These are phyloP conservation scores for Candida golubevii DNA, from an alignment of 805 yeast species.

Conservation along the genomic window DNA sequence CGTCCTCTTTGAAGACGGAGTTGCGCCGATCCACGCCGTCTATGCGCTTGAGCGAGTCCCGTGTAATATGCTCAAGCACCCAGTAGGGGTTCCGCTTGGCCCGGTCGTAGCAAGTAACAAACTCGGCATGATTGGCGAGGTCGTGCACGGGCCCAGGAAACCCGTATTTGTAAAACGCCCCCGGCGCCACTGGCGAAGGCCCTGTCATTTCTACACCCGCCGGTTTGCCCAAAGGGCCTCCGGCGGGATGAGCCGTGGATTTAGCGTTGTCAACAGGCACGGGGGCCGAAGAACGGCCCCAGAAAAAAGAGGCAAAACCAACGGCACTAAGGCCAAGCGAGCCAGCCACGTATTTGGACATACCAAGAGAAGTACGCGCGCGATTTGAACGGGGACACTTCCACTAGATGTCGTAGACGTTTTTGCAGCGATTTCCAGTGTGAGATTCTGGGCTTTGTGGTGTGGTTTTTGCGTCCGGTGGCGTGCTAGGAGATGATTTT, in stretches of 20 bases:
- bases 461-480: too few species aligned
- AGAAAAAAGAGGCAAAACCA: constrained; percentile 38
- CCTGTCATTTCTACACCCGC: constrained; percentile 17
- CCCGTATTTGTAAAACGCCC: constrained; percentile 83
- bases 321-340: constrained; percentile 35
- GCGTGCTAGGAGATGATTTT: too few species aligned
- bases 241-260: constrained; percentile 2
- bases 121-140: constrained; percentile 66
- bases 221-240: constrained; percentile 7
- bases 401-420: too few species aligned
- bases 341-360: constrained; percentile 28
- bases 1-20: constrained; percentile 85
- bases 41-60: constrained; percentile 52
- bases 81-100: constrained; percentile 81
- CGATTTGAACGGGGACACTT: too few species aligned
- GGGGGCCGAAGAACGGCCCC: constrained; percentile 32
- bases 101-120: constrained; percentile 82
- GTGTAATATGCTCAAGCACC: constrained; percentile 86
- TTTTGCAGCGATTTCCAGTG: too few species aligned
- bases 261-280: constrained; percentile 7
- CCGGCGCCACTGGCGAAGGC: constrained; percentile 55
- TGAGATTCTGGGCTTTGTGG: too few species aligned
- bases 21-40: constrained; percentile 69
- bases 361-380: constrained; percentile 1
- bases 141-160: constrained; percentile 96